Conservation (phyloP, 257 asterid species). For the Solanum stenotomum region DNA sequence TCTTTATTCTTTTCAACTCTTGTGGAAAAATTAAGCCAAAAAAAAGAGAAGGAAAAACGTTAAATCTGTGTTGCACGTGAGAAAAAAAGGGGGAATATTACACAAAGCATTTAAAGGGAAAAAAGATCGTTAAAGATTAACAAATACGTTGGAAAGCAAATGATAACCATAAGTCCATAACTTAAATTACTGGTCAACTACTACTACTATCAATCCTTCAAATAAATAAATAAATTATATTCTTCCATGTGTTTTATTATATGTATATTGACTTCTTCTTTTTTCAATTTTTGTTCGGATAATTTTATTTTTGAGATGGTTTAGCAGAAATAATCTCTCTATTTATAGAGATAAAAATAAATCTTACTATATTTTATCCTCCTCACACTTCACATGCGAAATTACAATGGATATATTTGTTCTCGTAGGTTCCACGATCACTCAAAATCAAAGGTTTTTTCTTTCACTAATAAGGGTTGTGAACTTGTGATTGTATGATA, state of each 20-base stretch:
- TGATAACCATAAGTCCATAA: background rate
- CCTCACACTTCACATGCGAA: accelerated
- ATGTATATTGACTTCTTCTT: too few species aligned
- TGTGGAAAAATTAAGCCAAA: background rate
- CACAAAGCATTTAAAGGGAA: background rate
- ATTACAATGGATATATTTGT: too few species aligned
- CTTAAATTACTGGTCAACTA: background rate
- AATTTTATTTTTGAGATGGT: background rate
- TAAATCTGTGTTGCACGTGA: background rate
- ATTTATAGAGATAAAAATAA: background rate
- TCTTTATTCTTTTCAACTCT: background rate
- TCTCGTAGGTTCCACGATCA: accelerated
- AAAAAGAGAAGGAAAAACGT: background rate
- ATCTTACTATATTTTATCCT: too few species aligned
- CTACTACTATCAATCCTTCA: background rate
- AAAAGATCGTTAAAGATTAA: background rate
- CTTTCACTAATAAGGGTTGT: background rate
- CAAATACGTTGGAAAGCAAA: background rate
- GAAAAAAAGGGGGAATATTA: background rate
- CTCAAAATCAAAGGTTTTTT: too few species aligned
- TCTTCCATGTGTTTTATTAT: too few species aligned
- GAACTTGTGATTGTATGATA: background rate
- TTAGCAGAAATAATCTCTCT: too few species aligned
- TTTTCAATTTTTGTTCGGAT: too few species aligned
- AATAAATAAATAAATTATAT: too few species aligned